Conservation (phyloP, 1,139 yeast species). For the Yamadazyma friedrichii region DNA sequence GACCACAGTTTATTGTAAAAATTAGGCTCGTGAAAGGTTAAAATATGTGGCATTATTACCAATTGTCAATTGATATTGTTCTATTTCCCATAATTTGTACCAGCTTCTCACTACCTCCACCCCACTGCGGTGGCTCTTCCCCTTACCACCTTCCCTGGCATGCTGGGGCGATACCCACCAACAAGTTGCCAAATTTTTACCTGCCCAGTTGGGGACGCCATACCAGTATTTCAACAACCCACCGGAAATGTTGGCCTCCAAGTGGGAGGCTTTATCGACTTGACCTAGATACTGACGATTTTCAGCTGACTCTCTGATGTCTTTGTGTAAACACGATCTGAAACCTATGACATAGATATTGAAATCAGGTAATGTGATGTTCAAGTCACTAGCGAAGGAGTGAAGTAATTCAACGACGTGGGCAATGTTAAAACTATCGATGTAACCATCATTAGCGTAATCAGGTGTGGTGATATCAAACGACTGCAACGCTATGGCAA, state of each 20-base stretch:
- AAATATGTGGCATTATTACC: conserved; percentile 2
- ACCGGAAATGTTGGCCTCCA: conserved; percentile 30
- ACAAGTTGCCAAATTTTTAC: conserved; percentile 33
- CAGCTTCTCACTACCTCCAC: conserved; percentile 26
- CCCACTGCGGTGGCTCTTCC: conserved; percentile 27
- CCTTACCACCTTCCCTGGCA: conserved; percentile 30
- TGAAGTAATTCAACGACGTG: conserved; percentile 17
- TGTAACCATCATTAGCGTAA: conserved; percentile 24
- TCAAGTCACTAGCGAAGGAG: conserved; percentile 16
- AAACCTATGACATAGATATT: conserved; percentile 29
- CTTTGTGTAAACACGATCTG: conserved; percentile 24
- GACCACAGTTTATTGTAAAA: not conserved
- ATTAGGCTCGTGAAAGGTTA: not conserved
- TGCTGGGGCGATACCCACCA: conserved; percentile 28
- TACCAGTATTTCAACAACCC: conserved; percentile 34
- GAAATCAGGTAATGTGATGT: conserved; percentile 15
- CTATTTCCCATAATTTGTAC: conserved; percentile 33
- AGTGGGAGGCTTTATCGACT: conserved; percentile 27
- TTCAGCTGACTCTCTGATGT: conserved; percentile 21
- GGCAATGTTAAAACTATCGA: conserved; percentile 24
- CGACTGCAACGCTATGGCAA: conserved; percentile 28
- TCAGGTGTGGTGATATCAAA: conserved; percentile 16
- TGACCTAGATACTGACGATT: conserved; percentile 22
- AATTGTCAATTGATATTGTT: conserved; percentile 16
- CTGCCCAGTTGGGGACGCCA: conserved; percentile 29